Conservation (phyloP, 441 rosid genomes). For the Lepidium campestre region DNA sequence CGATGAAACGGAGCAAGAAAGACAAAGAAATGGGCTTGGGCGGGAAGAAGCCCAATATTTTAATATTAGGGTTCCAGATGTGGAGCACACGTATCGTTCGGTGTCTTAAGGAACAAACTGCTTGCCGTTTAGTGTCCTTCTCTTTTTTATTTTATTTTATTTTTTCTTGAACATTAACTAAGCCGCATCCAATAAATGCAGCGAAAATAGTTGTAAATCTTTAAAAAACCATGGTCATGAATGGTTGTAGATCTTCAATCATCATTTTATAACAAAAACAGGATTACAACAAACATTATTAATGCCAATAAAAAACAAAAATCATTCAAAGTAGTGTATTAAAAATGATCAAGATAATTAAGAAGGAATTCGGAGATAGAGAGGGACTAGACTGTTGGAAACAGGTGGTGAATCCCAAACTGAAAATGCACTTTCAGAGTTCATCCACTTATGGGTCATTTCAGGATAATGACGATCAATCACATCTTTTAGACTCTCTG, state of each 20-base stretch:
- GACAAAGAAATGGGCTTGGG: slow-evolving; percentile 5
- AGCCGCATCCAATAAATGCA: too few species aligned
- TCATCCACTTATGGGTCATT: slow-evolving; percentile 56
- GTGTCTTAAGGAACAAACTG: neutral
- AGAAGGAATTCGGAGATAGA: slow-evolving; percentile 43
- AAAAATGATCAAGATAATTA: neutral
- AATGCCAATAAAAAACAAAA: neutral
- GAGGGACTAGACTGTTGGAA: slow-evolving; percentile 38
- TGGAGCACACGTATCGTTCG: neutral
- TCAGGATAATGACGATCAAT: slow-evolving; percentile 56
- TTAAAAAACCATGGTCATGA: too few species aligned
- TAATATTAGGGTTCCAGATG: neutral
- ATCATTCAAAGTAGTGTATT: neutral
- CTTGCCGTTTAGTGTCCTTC: neutral
- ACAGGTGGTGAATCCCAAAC: slow-evolving; percentile 57
- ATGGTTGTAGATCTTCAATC: too few species aligned
- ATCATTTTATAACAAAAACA: neutral
- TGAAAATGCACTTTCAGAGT: slow-evolving; percentile 49
- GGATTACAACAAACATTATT: neutral
- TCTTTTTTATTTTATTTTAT: too few species aligned
- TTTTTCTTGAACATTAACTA: too few species aligned
- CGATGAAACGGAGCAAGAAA: neutral
- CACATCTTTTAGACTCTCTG: slow-evolving; percentile 56
- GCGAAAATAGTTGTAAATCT: too few species aligned
- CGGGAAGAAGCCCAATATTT: slow-evolving; percentile 15